Conservation (phyloP, 1,284 basidiomycete genomes). For the Agaricales sp. region DNA sequence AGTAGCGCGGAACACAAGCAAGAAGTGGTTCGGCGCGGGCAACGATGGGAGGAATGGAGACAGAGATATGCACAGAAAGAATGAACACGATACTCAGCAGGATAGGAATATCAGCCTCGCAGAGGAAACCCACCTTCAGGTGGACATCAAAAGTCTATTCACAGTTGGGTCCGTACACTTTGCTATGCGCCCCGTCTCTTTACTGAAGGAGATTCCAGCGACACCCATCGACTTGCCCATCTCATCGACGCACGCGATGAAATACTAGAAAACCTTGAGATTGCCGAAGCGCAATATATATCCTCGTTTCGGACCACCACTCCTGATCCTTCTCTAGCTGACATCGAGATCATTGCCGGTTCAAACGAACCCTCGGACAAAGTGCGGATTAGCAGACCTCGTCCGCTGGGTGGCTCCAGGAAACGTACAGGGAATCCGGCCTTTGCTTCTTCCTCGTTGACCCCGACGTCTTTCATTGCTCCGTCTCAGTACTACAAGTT, state of each 20-base stretch:
- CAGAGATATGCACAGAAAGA: constrained; percentile 2
- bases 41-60: neutral
- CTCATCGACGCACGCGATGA: constrained; percentile 65
- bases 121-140: neutral
- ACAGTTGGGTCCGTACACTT: constrained; percentile 49
- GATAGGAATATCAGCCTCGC: constrained; percentile 2
- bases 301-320: constrained; percentile 48
- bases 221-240: constrained; percentile 51
- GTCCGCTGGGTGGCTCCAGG: constrained; percentile 29
- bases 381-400: constrained; percentile 51
- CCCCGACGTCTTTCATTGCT: constrained; percentile 68
- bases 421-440: constrained; percentile 33
- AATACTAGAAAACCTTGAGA: constrained; percentile 67
- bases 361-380: constrained; percentile 25
- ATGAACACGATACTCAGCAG: constrained; percentile 11
- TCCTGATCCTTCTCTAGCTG: constrained; percentile 32
- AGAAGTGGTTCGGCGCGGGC: constrained; percentile 6
- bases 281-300: constrained; percentile 71
- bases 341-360: constrained; percentile 21
- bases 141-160: constrained; percentile 37
- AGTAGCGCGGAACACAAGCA: constrained; percentile 15
- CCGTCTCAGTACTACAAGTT: constrained; percentile 71
- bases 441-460: constrained; percentile 52
- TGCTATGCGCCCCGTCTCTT: constrained; percentile 4
- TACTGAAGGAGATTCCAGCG: constrained; percentile 27